A percentile compares a stretch with the other conserved stretches of the same genome.
Conservation (phyloP, 176 grass and related monocot species). For the Urochloa ruziziensis region DNA sequence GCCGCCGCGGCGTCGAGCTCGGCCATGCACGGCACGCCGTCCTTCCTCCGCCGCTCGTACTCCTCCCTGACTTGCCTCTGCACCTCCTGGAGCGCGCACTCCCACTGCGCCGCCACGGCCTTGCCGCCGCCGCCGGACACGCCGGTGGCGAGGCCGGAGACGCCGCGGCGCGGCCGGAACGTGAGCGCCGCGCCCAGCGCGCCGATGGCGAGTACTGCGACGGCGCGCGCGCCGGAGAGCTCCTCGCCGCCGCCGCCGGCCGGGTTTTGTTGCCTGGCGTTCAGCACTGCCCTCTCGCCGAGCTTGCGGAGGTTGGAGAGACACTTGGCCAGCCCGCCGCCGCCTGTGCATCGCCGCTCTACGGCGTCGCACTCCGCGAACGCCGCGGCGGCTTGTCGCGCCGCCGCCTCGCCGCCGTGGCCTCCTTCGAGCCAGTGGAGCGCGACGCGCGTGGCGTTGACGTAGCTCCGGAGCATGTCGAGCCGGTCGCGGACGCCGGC, state of each 20-base stretch:
- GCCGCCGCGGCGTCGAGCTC: conserved; percentile 63
- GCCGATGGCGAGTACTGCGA: conserved; percentile 49
- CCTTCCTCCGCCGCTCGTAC: conserved; percentile 69
- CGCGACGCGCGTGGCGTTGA: conserved; percentile 31
- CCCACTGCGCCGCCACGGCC: conserved; percentile 36
- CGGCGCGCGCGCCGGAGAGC: conserved; percentile 50
- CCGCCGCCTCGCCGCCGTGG: background rate
- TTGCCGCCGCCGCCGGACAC: background rate
- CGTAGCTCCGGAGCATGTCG: conserved; percentile 48
- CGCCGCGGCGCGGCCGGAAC: conserved; percentile 51
- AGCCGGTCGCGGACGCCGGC: conserved; percentile 42
- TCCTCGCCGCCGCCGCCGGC: conserved; percentile 5
- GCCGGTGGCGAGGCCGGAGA: conserved; percentile 1
- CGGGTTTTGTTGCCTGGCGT: background rate
- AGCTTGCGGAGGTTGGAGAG: conserved; percentile 69
- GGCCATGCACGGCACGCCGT: conserved; percentile 50
- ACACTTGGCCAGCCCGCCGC: conserved; percentile 70
- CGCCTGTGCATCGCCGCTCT: conserved; percentile 53
- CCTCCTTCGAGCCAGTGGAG: conserved; percentile 59
- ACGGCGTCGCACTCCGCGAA: conserved; percentile 63
- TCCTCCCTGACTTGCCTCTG: conserved; percentile 65
- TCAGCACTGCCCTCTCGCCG: conserved; percentile 45
- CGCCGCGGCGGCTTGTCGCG: conserved; percentile 23
- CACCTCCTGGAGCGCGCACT: conserved; percentile 56
- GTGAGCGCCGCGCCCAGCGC: conserved; percentile 46